Percentiles rank a stretch among this genome's conserved stretches.
These are phyloP conservation scores for Musa beccarii DNA, from an alignment of 176 grass and related monocot species.

Conservation along the genomic window DNA sequence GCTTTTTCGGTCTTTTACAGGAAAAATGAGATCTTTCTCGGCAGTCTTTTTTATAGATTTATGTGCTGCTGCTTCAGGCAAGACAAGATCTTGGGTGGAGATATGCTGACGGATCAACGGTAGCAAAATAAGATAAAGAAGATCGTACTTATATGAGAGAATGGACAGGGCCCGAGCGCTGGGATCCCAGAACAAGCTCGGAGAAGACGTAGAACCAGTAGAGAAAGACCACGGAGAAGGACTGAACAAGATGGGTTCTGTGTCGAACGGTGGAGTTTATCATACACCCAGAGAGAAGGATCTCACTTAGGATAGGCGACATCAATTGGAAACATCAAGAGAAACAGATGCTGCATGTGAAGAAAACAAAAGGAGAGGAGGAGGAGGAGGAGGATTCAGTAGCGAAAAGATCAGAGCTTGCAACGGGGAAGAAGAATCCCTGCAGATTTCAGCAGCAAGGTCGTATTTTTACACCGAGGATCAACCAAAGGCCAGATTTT, in stretches of 20 bases:
- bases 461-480: neutral
- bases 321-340: conserved; percentile 62
- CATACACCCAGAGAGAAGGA: conserved; percentile 96
- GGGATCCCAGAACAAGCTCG: conserved; percentile 32
- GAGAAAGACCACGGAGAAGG: conserved; percentile 98
- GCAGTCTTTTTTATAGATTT: too few species aligned
- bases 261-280: conserved; percentile 90
- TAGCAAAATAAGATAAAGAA: neutral
- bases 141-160: neutral
- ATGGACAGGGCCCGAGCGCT: neutral
- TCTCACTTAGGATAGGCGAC: conserved; percentile 99
- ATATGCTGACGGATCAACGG: too few species aligned
- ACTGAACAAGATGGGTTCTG: conserved; percentile 88
- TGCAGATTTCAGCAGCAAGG: neutral
- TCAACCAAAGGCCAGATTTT: neutral
- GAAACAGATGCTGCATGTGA: conserved; percentile 36
- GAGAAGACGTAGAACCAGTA: conserved; percentile 99
- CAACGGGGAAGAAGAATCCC: neutral
- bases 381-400: neutral
- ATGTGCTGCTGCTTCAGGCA: neutral
- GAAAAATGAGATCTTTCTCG: neutral
- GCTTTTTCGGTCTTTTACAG: conserved; percentile 12
- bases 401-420: neutral
- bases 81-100: neutral
- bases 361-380: neutral